Base-by-base conservation (phyloP, 2,329 filamentous ascomycete genomes). In the Graphilbum sp. region DNA sequence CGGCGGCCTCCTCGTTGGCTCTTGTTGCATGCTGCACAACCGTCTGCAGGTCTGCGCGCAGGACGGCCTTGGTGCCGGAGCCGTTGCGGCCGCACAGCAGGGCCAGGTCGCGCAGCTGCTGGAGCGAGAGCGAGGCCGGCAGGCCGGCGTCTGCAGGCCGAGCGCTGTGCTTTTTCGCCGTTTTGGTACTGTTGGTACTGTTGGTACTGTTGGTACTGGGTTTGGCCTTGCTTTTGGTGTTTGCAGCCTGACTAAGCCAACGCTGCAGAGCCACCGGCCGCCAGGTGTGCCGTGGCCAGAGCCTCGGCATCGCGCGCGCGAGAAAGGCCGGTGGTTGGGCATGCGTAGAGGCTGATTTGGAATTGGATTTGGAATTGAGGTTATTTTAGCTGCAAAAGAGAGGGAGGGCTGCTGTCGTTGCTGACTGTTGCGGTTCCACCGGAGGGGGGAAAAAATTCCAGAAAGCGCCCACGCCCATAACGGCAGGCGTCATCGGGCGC, bases 31-130 rank as follows among this genome's bases (percentile, higher is more conserved):
- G 7, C 13, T 13, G 23, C 7, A 25, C 27, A 16, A 21, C 40
- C 6, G 38, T 57, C 77, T 79, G 40, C 72, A 79, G 43, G 66
- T 63, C 39, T 64, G 63, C 24, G 3, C 37, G 34, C 15, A 47
- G 11, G 3, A n/a, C 33, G 0, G 45, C n/a, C 19, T 58, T 48
- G 16, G 65, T 70, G 5, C 79, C 79, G 0, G 69, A 62, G 2
- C 59, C 64, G 19, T 65, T 59, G 27, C 75, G 62, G 9, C 80
- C 80, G 41, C 76, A 78, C 42, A 68, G 62, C 32, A 67, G 63
- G 5, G 77, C 73, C 29, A 83, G 54, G 27, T 63, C 57, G 49
- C 74, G 72, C 18, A 84, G 41, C 19, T 36, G 34, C 1, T 17
- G 35, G 11, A 37, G 34, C n/a, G n/a, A 12, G 4, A 42, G 27